Conservation (phyloP, 2,329 filamentous ascomycete genomes). For the Calonectria pseudoreteaudii region DNA sequence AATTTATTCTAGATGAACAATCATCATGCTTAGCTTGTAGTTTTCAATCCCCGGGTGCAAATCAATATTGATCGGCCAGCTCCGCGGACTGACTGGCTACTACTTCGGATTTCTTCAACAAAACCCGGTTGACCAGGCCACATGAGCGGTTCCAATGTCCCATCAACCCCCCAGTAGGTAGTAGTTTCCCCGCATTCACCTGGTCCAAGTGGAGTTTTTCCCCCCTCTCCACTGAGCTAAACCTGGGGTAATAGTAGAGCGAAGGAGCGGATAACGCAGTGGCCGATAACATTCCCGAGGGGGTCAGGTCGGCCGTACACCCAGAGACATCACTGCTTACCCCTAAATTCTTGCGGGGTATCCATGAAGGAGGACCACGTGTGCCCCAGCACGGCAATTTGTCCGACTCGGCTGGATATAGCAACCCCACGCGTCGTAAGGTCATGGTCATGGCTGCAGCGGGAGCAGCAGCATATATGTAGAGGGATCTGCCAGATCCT, state of each 20-base stretch:
- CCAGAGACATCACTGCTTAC: background rate
- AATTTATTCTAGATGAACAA: background rate
- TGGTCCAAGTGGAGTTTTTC: background rate
- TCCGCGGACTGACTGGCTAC: background rate
- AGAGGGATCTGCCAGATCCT: background rate
- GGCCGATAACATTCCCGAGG: conserved; percentile 2
- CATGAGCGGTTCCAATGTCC: background rate
- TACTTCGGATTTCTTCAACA: background rate
- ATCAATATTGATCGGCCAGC: background rate
- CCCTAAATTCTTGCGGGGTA: background rate
- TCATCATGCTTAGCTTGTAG: background rate
- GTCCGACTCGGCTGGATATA: conserved; percentile 13
- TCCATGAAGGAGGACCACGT: background rate
- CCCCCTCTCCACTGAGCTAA: background rate
- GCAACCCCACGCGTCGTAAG: background rate
- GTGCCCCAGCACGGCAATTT: conserved; percentile 8
- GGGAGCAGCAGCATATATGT: background rate
- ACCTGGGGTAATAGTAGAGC: conserved; percentile 15
- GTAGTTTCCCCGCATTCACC: conserved; percentile 18
- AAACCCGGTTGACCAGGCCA: background rate
- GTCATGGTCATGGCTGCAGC: background rate
- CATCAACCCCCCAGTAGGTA: background rate
- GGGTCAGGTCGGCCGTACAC: conserved; percentile 1
- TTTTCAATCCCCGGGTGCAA: background rate
- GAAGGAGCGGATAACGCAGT: background rate